Evolutionary conservation across 139 green algal species (phyloP).

Genomic region (Chlorella sp.): DNA sequence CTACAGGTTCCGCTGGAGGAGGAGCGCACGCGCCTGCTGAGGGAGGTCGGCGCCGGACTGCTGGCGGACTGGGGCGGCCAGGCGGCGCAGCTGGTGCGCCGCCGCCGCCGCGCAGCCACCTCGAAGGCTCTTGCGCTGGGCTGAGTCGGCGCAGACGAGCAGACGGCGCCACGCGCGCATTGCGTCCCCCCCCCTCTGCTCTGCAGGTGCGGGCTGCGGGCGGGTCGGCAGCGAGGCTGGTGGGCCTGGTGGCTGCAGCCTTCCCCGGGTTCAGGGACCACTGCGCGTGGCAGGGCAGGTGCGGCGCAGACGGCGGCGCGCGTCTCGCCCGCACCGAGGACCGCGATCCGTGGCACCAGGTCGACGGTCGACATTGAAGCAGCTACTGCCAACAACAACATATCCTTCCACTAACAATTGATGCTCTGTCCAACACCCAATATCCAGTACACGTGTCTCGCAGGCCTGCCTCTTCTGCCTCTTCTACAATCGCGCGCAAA

Average conservation of each 20-base stretch:
- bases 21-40: slow-evolving; percentile 80
- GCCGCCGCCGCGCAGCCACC: too few relatives aligned
- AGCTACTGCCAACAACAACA: not conserved
- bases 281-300: slow-evolving; percentile 48
- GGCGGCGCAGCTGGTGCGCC: slow-evolving; percentile 75
- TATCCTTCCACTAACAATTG: not conserved
- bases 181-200: too few relatives aligned
- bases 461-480: not conserved
- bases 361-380: not conserved
- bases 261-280: slow-evolving; percentile 90
- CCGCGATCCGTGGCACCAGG: not conserved
- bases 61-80: slow-evolving; percentile 60
- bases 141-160: too few relatives aligned
- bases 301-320: not conserved
- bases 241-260: slow-evolving; percentile 65
- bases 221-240: slow-evolving; percentile 65
- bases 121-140: too few relatives aligned
- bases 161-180: too few relatives aligned
- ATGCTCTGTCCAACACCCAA: not conserved
- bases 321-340: not conserved
- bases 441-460: not conserved
- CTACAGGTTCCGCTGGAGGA: slow-evolving; percentile 85
- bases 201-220: slow-evolving; percentile 57
- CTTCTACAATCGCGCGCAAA: not conserved
- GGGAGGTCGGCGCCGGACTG: slow-evolving; percentile 76